Percentiles rank a stretch among this genome's conserved stretches.
Conservation (phyloP, 2,329 filamentous ascomycete genomes). For the Mycosphaerelloides madeirae region DNA sequence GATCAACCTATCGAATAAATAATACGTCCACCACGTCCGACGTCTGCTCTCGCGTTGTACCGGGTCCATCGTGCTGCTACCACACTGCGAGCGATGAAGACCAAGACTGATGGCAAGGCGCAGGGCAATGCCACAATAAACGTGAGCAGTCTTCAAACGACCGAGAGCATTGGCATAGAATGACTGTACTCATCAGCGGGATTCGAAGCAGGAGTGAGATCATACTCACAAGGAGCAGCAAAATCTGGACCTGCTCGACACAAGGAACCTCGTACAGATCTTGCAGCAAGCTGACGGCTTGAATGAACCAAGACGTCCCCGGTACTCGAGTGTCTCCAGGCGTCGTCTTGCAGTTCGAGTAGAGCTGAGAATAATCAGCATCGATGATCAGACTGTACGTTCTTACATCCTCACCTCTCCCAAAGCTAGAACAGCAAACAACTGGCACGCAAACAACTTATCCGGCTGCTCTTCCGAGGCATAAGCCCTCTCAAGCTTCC, state of each 20-base stretch:
- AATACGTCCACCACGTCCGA: constrained; percentile 35
- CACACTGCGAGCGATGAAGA: constrained; percentile 35
- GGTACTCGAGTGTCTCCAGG: constrained; percentile 35
- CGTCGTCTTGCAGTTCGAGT: constrained; percentile 37
- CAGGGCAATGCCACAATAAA: constrained; percentile 44
- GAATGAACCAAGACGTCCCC: constrained; percentile 42
- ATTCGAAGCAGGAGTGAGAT: background rate
- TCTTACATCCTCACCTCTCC: constrained; percentile 30
- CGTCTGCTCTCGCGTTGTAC: constrained; percentile 29
- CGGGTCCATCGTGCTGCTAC: constrained; percentile 34
- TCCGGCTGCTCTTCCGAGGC: constrained; percentile 33
- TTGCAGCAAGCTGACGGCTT: constrained; percentile 38
- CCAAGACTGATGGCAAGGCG: constrained; percentile 44
- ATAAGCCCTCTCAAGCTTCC: constrained; percentile 38
- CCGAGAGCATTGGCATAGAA: constrained; percentile 46
- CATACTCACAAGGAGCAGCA: constrained; percentile 41
- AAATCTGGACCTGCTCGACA: constrained; percentile 44
- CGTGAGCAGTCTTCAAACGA: constrained; percentile 43
- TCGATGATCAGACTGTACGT: too few relatives aligned
- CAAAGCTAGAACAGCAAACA: constrained; percentile 45
- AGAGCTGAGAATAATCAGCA: constrained; percentile 25
- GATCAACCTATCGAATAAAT: constrained; percentile 32
- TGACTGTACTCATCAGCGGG: constrained; percentile 30
- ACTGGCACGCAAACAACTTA: constrained; percentile 37
- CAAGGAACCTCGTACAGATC: constrained; percentile 42